Evolutionary conservation across 78 protist genomes (phyloP).

Genomic region (Chrysochromulina tobinii): DNA sequence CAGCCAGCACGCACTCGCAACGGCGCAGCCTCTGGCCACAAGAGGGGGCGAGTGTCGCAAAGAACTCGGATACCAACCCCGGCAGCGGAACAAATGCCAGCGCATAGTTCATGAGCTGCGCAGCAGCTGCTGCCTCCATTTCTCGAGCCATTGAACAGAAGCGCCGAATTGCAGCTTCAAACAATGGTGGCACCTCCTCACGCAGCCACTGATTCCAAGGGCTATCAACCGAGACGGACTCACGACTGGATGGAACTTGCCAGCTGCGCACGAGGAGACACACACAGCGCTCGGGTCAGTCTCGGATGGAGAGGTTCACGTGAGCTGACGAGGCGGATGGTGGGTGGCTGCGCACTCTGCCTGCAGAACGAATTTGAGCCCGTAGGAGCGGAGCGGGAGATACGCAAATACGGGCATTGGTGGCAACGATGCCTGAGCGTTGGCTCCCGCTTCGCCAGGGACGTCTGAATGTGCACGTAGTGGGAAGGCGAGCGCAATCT

Average conservation of each 20-base stretch:
- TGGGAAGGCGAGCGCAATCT: too few species aligned
- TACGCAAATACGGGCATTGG: slow-evolving; percentile 37
- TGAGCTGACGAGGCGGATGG: too few species aligned
- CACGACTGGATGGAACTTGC: slow-evolving; percentile 46
- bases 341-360: slow-evolving; percentile 27
- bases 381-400: slow-evolving; percentile 61
- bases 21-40: not conserved
- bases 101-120: not conserved
- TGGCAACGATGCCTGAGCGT: too few species aligned
- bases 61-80: not conserved
- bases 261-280: not conserved
- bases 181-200: not conserved
- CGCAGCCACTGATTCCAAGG: slow-evolving; percentile 44
- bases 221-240: slow-evolving; percentile 26
- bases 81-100: not conserved
- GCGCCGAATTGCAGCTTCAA: not conserved
- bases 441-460: too few species aligned
- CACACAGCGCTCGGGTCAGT: too few species aligned
- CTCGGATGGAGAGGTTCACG: too few species aligned
- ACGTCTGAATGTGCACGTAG: too few species aligned
- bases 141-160: too few species aligned
- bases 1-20: not conserved
- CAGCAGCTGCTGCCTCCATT: not conserved
- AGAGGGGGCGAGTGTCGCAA: not conserved
- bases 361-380: slow-evolving; percentile 49